Evolutionary conservation across 345 rosid species (phyloP).

Genomic region (Syzygium oleosum): DNA sequence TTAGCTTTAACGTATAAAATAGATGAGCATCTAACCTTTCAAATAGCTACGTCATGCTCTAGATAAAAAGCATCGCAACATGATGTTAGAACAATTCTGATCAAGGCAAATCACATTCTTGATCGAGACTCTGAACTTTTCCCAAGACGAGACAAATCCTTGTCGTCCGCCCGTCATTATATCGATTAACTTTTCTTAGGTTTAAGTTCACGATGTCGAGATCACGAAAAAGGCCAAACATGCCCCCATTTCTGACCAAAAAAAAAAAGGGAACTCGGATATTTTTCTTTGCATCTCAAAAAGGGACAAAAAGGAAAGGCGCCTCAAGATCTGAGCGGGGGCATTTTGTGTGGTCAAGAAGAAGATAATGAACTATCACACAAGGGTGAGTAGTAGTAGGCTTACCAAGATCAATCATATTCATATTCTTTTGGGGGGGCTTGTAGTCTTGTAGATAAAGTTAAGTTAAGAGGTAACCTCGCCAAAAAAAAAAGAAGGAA

Average conservation of each 20-base stretch:
- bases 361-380: neutral
- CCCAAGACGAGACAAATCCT: neutral
- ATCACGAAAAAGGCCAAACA: no score
- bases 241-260: no score
- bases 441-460: neutral
- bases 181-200: neutral
- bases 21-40: no score
- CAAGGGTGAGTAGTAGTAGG: neutral
- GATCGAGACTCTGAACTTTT: no score
- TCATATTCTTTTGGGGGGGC: neutral
- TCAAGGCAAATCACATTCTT: neutral
- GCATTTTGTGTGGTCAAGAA: neutral
- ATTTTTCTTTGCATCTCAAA: no score
- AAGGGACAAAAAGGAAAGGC: neutral
- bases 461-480: no score
- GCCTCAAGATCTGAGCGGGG: neutral
- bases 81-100: neutral
- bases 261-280: no score
- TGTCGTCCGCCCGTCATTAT: neutral
- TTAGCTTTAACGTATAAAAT: neutral
- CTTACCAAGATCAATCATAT: neutral
- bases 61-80: neutral
- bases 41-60: neutral
- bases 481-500: no score
- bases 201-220: neutral